These are phyloP conservation scores for Skeletonema tropicum DNA, from an alignment of 108 stramenopile genomes.

Conservation along the genomic window DNA sequence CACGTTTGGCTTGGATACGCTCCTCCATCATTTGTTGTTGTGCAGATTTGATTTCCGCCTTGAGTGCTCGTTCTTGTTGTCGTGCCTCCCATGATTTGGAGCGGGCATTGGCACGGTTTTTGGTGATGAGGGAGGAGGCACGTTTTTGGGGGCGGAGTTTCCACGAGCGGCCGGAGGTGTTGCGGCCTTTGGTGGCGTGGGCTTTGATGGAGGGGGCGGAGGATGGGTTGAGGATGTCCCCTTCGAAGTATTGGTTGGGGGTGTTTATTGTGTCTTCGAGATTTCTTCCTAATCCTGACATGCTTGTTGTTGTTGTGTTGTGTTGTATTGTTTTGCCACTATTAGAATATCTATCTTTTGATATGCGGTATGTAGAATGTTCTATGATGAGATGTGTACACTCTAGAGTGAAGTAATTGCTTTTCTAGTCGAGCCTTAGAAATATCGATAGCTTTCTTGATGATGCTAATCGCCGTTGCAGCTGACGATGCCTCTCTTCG, in stretches of 20 bases:
- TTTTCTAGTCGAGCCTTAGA: neutral
- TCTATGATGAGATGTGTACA: neutral
- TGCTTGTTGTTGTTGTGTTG: neutral
- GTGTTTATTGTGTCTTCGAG: constrained; percentile 16
- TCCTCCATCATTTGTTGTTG: constrained; percentile 71
- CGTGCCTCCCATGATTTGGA: constrained; percentile 68
- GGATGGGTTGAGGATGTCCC: constrained; percentile 43
- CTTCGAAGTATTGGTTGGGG: constrained; percentile 33
- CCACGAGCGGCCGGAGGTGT: constrained; percentile 80
- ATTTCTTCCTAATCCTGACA: constrained; percentile 4
- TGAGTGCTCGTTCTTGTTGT: constrained; percentile 41
- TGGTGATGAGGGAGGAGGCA: constrained; percentile 73
- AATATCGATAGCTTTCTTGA: neutral
- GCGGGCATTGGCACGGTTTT: constrained; percentile 65
- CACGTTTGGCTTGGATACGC: constrained; percentile 38
- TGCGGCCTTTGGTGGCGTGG: constrained; percentile 65
- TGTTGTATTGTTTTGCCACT: constrained; percentile 12
- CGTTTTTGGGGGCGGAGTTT: constrained; percentile 85
- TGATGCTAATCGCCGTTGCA: neutral
- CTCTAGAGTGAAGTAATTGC: neutral
- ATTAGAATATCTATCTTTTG: neutral
- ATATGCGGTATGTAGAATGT: neutral
- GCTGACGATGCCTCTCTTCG: neutral
- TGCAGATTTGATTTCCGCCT: constrained; percentile 51
- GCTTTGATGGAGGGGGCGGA: constrained; percentile 11